phyloP scores from a whole-genome alignment of 2,329 filamentous ascomycete species.

The Ceratocystis papillata region DNA sequence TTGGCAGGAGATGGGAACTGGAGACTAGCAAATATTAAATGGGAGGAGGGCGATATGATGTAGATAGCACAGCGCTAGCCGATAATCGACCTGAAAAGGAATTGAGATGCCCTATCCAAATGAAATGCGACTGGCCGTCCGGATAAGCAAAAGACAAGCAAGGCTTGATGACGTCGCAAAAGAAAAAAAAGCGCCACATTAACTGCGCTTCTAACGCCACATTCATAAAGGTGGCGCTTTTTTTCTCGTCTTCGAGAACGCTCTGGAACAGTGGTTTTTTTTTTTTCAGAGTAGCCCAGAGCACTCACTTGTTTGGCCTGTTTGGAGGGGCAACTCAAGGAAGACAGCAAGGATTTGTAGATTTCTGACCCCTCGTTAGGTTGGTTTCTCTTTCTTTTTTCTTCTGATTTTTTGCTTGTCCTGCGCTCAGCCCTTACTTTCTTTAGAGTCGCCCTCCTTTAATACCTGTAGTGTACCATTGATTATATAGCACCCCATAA shows the following conservation, averaged over 20 bases:
- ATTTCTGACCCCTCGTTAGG: neutral
- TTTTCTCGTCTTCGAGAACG: neutral
- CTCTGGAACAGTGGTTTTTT: constrained; percentile 3
- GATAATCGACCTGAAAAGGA: neutral
- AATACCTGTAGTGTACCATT: constrained; percentile 1
- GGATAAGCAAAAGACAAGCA: neutral
- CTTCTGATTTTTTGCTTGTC: neutral
- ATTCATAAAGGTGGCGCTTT: neutral
- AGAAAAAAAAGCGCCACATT: neutral
- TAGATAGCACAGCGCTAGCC: neutral
- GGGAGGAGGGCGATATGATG: neutral
- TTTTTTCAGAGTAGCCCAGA: no score
- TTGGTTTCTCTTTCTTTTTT: neutral
- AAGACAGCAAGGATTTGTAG: constrained; percentile 9
- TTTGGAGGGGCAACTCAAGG: neutral
- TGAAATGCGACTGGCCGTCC: neutral
- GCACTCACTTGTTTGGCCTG: no score
- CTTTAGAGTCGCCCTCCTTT: neutral
- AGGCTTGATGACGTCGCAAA: constrained; percentile 9
- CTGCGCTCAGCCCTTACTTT: neutral
- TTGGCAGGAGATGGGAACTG: neutral
- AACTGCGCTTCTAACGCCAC: neutral
- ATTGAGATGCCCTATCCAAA: neutral
- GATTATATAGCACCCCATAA: neutral
- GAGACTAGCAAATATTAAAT: neutral